Evolutionary conservation across 2,329 filamentous ascomycete genomes (phyloP), one percentile per base, ranked within the genome.

Genomic region (Cordyceps fumosorosea): DNA sequence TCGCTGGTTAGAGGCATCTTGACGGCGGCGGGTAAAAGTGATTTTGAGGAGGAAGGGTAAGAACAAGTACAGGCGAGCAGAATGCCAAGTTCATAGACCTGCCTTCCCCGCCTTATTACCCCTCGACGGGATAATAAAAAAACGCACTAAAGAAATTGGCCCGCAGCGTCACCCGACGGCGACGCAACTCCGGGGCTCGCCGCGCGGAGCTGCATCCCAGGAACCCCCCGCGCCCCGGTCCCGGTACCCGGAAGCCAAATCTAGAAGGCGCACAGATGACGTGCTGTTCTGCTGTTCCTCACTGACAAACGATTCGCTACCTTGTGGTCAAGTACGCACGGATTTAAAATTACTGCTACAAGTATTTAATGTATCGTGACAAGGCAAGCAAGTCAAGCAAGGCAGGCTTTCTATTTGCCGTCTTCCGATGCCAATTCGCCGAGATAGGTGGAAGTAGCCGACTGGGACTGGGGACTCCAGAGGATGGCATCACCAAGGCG

Each of bases 1-100:
- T 76, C 69, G 1, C 75, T 80, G 2, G 78, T 72, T 61, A 80
- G 77, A 42, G 81, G 77, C 82, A 84, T 83, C 12, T 48, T 65
- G 62, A 22, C 34, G 11, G 32, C 12, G 5, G 29, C 6, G 29
- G 8, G 3, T 29, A 6, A n/a, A 1, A 6, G 14, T 5, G 29
- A 29, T 62, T 48, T 29, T 29, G 5, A 40, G 11, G 20, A 32
- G 10, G 29, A 22, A 48, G 45, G 7, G 7, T n/a, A n/a, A 44
- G 40, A 4, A n/a, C 12, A n/a, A 29, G 29, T 29, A 29, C 29
- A 29, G 5, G 29, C 29, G 5, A 29, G 3, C 40, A n/a, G 16
- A n/a, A 44, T 44, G 40, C 18, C 40, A 44, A 44, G 16, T 1
- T 18, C 34, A 29, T 37, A 4, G 34, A 37, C 5, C 1, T 14